Base-by-base conservation (phyloP, 2,329 filamentous ascomycete species). In the Scedosporium boydii region DNA sequence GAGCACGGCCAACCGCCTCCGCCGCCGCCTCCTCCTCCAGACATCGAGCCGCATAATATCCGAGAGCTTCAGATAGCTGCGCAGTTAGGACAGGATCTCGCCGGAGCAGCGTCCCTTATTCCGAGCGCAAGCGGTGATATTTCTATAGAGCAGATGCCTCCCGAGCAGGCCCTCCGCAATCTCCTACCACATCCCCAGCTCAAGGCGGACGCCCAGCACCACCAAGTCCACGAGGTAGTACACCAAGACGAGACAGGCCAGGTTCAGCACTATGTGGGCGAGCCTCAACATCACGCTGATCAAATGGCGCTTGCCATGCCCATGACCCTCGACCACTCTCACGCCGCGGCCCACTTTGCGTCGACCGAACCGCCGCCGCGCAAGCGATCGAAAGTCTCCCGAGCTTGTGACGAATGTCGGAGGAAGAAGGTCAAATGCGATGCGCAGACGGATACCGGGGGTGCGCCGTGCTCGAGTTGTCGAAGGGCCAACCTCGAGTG, bases 401-500 rank as follows among this genome's bases (percentile, higher is more conserved):
- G 91, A 44, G 92, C 91, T 1, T 96, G 91, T 69, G 91, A 96
- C 70, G 91, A 96, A 71, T 96, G 91, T 71, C 83, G 92, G 53
- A 84, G 91, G 62, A 96, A 96, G 75, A 96, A 93, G 78, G 91
- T 96, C 64, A 90, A 91, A 70, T 96, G 92, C 69, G 91, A 96
- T 75, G 89, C 91, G 4, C 83, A 85, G 64, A 87, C 87, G 7
- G 90, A 96, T 71, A 82, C 82, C 5, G 87, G 86, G 16, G 84
- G 89, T 18, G 84, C 87, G 63, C 87, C 88, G 5, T 96, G 92
- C 70, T 89, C 89, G 2, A 93, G 91, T 69, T 96, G 92, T 72
- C 86, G 87, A 62, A 85, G 91, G 61, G 87, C 90, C 6, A 83
- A 84, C n/a, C 83, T 87, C n/a, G 78, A 80, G 23, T 96, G 92